Percentiles rank a stretch among this genome's conserved stretches.
phyloP scores from a whole-genome alignment of 305 asterid genomes.

The Petunia hybrid region DNA sequence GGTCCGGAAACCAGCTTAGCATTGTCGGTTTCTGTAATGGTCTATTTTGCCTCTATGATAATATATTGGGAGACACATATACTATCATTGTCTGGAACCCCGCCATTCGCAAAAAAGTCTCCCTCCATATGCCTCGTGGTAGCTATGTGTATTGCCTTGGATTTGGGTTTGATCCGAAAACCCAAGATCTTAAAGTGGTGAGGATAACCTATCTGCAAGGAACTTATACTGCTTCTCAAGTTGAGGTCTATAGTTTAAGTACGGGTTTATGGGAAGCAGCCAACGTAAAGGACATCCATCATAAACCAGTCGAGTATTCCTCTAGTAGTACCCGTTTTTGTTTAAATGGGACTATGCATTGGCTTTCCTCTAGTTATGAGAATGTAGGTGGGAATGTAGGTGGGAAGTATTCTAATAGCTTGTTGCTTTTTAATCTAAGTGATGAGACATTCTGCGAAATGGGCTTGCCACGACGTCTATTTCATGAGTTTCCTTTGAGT shows the following conservation, averaged over 20 bases:
- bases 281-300: constrained; percentile 27
- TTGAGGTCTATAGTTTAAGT: not conserved
- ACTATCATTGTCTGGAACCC: constrained; percentile 39
- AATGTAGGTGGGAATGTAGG: not conserved
- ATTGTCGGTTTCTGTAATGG: constrained; percentile 42
- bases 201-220: constrained; percentile 31
- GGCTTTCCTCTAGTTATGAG: constrained; percentile 26
- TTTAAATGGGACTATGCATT: constrained; percentile 36
- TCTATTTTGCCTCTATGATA: constrained; percentile 32
- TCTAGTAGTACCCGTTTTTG: constrained; percentile 9
- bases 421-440: constrained; percentile 33
- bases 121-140: constrained; percentile 34
- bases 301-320: constrained; percentile 21
- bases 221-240: constrained; percentile 16
- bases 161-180: constrained; percentile 33
- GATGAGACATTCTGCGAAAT: constrained; percentile 30
- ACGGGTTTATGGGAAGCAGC: constrained; percentile 24
- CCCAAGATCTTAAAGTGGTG: constrained; percentile 33
- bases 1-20: not conserved
- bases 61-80: not conserved
- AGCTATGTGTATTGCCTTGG: constrained; percentile 26
- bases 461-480: constrained; percentile 24
- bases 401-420: not conserved
- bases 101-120: constrained; percentile 22
- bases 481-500: constrained; percentile 18